Evolutionary conservation across 2,329 filamentous ascomycete species (phyloP).

Genomic region (Ophiostoma fasciatum): DNA sequence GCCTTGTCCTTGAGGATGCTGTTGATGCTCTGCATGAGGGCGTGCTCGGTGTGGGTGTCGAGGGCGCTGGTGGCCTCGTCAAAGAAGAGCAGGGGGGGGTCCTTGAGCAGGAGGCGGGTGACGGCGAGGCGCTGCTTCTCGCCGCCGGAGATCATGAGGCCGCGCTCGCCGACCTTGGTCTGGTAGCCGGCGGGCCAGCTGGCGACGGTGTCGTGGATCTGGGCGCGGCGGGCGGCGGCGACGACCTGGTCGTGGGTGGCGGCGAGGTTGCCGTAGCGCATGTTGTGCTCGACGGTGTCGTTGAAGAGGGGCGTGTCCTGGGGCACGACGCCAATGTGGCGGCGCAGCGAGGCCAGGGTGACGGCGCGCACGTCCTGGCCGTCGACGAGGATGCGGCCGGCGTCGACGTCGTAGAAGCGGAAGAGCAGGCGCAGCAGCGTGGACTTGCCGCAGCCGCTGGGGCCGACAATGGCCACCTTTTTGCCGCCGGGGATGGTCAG

Average conservation of each 20-base stretch:
- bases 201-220: constrained; percentile 69
- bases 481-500: constrained; percentile 89
- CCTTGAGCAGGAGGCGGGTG: constrained; percentile 23
- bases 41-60: constrained; percentile 63
- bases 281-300: constrained; percentile 90
- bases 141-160: constrained; percentile 31
- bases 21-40: constrained; percentile 82
- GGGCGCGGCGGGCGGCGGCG: constrained; percentile 66
- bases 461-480: constrained; percentile 90
- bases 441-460: constrained; percentile 90
- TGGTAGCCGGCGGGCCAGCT: constrained; percentile 76
- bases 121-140: constrained; percentile 43
- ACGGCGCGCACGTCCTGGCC: constrained; percentile 83
- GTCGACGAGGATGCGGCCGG: constrained; percentile 77
- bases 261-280: constrained; percentile 69
- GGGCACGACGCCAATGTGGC: constrained; percentile 84
- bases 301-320: constrained; percentile 98
- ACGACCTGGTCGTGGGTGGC: constrained; percentile 59
- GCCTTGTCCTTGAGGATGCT: constrained; percentile 77
- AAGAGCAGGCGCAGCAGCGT: constrained; percentile 84
- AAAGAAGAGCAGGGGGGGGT: constrained; percentile 23
- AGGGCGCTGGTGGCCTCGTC: constrained; percentile 16
- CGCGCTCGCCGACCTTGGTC: constrained; percentile 59
- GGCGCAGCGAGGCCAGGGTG: constrained; percentile 65
- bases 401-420: constrained; percentile 82